Conservation (phyloP, 1,284 basidiomycete species). For the Boletus austroedulis region DNA sequence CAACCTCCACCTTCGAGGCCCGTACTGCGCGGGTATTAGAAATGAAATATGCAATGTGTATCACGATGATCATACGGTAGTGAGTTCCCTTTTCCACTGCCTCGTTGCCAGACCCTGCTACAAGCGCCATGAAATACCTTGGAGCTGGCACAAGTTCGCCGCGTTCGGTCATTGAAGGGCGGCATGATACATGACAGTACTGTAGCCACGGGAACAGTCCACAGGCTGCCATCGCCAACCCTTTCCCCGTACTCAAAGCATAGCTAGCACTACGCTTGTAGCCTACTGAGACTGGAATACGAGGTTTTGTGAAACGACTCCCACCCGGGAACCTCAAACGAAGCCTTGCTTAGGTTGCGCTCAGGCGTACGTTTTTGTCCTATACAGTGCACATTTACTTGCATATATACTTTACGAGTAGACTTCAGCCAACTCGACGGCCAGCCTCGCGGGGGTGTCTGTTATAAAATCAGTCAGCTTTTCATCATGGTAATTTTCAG, state of each 20-base stretch:
- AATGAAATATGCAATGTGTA: constrained; percentile 9
- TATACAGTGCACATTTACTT: not conserved
- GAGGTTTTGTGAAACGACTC: not conserved
- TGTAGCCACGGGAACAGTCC: too few relatives aligned
- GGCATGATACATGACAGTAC: not conserved
- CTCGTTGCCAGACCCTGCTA: constrained; percentile 7
- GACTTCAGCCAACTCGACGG: constrained; percentile 9
- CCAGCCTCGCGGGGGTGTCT: not conserved
- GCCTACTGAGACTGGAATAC: not conserved
- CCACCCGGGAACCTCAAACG: too few relatives aligned
- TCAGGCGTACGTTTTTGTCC: constrained; percentile 13
- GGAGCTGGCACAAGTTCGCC: not conserved
- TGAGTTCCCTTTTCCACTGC: not conserved
- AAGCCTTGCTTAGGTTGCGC: too few relatives aligned
- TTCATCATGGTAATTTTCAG: constrained; percentile 8
- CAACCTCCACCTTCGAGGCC: too few relatives aligned
- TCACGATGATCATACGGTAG: too few relatives aligned
- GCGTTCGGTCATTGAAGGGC: too few relatives aligned
- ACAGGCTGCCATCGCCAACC: too few relatives aligned
- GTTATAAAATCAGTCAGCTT: constrained; percentile 1
- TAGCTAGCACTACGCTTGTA: too few relatives aligned
- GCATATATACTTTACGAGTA: constrained; percentile 1
- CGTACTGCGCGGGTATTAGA: not conserved
- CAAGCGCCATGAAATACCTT: too few relatives aligned
- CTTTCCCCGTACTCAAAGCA: too few relatives aligned